phyloP scores from a whole-genome alignment of 2,329 filamentous ascomycete genomes.

The Colletotrichum tamarilloi region DNA sequence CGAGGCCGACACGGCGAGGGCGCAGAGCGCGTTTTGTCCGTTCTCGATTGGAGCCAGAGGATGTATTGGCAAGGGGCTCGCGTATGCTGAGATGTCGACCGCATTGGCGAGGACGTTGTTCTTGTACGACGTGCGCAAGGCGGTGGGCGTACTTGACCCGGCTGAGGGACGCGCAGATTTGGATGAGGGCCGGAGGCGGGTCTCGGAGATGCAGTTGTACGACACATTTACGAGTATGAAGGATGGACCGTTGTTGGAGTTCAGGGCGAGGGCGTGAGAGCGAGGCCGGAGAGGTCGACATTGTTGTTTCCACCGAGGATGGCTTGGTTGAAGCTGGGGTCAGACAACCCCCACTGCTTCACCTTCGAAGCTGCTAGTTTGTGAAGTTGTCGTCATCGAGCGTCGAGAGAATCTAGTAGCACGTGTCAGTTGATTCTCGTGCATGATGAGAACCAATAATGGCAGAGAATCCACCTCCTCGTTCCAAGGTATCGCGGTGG shows the following conservation, averaged over 20 bases:
- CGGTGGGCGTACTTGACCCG: slow-evolving; percentile 59
- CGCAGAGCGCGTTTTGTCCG: slow-evolving; percentile 78
- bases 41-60: slow-evolving; percentile 77
- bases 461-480: not conserved
- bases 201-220: slow-evolving; percentile 73
- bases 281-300: slow-evolving; percentile 65
- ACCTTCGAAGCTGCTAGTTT: not conserved
- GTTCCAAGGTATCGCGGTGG: not conserved
- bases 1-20: slow-evolving; percentile 63
- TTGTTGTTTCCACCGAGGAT: slow-evolving; percentile 65
- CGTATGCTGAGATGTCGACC: slow-evolving; percentile 74
- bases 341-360: not conserved
- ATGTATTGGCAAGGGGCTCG: slow-evolving; percentile 78
- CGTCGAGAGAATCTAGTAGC: not conserved
- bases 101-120: slow-evolving; percentile 71
- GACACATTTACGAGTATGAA: slow-evolving; percentile 82
- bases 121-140: slow-evolving; percentile 68
- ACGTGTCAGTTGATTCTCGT: not conserved
- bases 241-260: slow-evolving; percentile 77
- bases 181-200: slow-evolving; percentile 66
- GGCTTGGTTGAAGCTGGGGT: not conserved
- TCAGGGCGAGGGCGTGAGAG: slow-evolving; percentile 50
- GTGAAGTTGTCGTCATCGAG: slow-evolving; percentile 25
- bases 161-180: slow-evolving; percentile 61
- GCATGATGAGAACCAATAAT: not conserved